Percentiles rank a stretch among this genome's conserved stretches.
Evolutionary conservation across 2,329 filamentous ascomycete species (phyloP).

Genomic region (Cadophora gregata): DNA sequence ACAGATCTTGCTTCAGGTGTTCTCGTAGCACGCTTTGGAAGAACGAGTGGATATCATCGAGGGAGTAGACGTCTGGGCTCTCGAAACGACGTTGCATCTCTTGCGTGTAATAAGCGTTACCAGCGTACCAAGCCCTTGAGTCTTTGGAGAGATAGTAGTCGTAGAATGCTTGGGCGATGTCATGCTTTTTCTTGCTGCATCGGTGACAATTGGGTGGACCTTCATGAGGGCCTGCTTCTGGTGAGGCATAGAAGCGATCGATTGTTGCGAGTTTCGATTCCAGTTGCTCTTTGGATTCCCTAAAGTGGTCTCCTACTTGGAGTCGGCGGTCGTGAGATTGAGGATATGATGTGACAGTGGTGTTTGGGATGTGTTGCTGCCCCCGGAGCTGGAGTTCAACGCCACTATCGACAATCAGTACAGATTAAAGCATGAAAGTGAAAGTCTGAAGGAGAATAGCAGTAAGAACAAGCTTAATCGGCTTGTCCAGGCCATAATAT

Average conservation of each 20-base stretch:
- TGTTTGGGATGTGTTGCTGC: neutral
- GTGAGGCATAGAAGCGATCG: slow-evolving; percentile 27
- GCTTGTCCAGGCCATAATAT: neutral
- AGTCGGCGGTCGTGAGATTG: slow-evolving; percentile 38
- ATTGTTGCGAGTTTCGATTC: slow-evolving; percentile 34
- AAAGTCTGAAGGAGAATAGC: no score
- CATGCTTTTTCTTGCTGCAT: slow-evolving; percentile 35
- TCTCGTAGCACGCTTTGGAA: slow-evolving; percentile 36
- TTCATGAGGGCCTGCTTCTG: slow-evolving; percentile 32
- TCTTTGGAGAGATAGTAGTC: slow-evolving; percentile 39
- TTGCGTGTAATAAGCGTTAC: slow-evolving; percentile 29
- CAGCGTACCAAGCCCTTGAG: slow-evolving; percentile 35
- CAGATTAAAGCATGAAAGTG: no score
- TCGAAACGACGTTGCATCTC: slow-evolving; percentile 37
- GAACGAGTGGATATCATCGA: slow-evolving; percentile 36
- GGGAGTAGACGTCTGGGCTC: slow-evolving; percentile 26
- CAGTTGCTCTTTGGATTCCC: slow-evolving; percentile 34
- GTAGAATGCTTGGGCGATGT: slow-evolving; percentile 38
- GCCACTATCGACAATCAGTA: slow-evolving; percentile 25
- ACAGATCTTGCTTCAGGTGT: slow-evolving; percentile 37
- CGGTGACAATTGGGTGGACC: slow-evolving; percentile 36
- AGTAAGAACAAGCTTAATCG: neutral
- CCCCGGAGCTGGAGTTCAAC: slow-evolving; percentile 31
- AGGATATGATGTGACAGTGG: slow-evolving; percentile 31
- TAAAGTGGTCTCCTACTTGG: slow-evolving; percentile 34